These are phyloP conservation scores for Pyronema domesticum DNA, from an alignment of 495 filamentous ascomycete genomes.

Conservation along the genomic window DNA sequence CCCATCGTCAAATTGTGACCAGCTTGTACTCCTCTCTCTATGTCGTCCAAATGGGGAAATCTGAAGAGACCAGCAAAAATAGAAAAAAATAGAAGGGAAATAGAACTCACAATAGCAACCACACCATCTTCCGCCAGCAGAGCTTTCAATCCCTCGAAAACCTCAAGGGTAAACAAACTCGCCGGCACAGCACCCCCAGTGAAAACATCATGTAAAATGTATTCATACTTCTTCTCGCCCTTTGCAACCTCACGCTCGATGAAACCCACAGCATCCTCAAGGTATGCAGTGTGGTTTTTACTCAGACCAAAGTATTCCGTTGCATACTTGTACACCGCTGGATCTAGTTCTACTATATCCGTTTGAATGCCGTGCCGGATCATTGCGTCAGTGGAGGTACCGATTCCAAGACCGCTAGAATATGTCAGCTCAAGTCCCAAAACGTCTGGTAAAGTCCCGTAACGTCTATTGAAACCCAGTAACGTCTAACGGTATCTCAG, in stretches of 20 bases:
- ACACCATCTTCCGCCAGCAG: slow-evolving; percentile 64
- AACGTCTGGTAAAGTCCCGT: neutral
- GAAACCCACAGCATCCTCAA: slow-evolving; percentile 66
- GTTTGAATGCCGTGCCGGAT: slow-evolving; percentile 78
- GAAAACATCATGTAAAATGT: slow-evolving; percentile 97
- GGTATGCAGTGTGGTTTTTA: slow-evolving; percentile 55
- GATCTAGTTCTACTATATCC: slow-evolving; percentile 87
- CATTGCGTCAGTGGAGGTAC: slow-evolving; percentile 71
- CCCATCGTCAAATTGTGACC: no score
- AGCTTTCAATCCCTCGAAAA: slow-evolving; percentile 46
- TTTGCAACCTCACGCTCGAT: slow-evolving; percentile 29
- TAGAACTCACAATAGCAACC: slow-evolving; percentile 61
- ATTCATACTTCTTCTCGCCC: slow-evolving; percentile 45
- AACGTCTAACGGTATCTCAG: neutral
- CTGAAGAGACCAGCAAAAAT: no score
- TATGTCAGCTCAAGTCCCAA: neutral
- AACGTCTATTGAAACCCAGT: neutral
- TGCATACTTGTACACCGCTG: slow-evolving; percentile 67
- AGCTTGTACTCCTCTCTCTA: no score
- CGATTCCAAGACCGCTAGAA: slow-evolving; percentile 69
- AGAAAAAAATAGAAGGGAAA: neutral
- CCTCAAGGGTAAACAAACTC: slow-evolving; percentile 69
- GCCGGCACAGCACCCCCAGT: slow-evolving; percentile 88
- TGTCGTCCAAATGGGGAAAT: no score
- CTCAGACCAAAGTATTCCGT: slow-evolving; percentile 66